Conservation (phyloP, 1,284 basidiomycete genomes). For the Pulveroboletus sp. region DNA sequence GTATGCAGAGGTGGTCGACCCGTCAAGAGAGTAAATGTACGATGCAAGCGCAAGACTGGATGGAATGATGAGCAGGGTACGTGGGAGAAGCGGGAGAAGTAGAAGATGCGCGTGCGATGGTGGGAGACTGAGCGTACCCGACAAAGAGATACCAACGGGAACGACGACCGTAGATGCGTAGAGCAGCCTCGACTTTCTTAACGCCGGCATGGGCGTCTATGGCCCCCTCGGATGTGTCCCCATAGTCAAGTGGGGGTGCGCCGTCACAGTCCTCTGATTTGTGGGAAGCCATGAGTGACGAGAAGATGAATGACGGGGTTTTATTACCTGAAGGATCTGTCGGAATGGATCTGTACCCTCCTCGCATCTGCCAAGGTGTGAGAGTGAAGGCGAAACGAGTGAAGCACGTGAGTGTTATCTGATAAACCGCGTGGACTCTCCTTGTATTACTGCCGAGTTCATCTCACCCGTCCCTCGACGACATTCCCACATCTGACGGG, state of each 20-base stretch:
- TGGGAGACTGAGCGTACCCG: slow-evolving; percentile 39
- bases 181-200: slow-evolving; percentile 48
- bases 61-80: background rate
- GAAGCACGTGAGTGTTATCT: slow-evolving; percentile 5
- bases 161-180: slow-evolving; percentile 49
- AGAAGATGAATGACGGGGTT: background rate
- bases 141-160: slow-evolving; percentile 62
- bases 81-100: background rate
- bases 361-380: slow-evolving; percentile 4
- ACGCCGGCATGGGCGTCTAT: slow-evolving; percentile 44
- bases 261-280: background rate
- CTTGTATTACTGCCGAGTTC: too few species aligned
- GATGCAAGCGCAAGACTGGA: slow-evolving; percentile 61
- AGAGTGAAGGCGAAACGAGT: background rate
- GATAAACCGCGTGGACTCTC: too few species aligned
- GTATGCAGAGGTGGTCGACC: slow-evolving; percentile 65
- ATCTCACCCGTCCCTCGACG: too few species aligned
- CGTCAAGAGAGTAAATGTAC: slow-evolving; percentile 76
- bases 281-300: slow-evolving; percentile 4
- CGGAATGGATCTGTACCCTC: slow-evolving; percentile 15
- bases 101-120: too few species aligned
- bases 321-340: slow-evolving; percentile 16
- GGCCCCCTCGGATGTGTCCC: background rate
- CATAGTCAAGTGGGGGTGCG: background rate
- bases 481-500: too few species aligned